Evolutionary conservation across 169 alveolate genomes (phyloP).

Genomic region (Theileria luwenshuni): DNA sequence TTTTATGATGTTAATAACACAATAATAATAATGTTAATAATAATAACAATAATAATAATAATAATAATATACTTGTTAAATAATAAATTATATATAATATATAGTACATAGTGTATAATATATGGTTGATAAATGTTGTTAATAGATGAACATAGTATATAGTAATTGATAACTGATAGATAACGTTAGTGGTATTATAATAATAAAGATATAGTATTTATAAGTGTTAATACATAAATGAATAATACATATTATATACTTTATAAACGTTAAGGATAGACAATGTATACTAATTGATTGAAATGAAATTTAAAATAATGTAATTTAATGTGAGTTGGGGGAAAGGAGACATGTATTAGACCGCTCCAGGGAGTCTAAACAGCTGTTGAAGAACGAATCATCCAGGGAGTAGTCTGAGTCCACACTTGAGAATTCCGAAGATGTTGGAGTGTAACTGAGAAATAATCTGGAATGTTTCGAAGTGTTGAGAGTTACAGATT

Average conservation of each 20-base stretch:
- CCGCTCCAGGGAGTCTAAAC: not conserved
- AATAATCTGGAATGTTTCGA: not conserved
- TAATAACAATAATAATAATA: too few species aligned
- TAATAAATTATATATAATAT: too few species aligned
- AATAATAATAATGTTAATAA: too few species aligned
- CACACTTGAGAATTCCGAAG: not conserved
- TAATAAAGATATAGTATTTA: not conserved
- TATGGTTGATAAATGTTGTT: too few species aligned
- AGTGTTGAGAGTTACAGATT: not conserved
- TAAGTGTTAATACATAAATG: not conserved
- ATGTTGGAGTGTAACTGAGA: not conserved
- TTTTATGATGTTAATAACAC: too few species aligned
- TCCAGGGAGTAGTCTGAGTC: too few species aligned
- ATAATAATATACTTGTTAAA: too few species aligned
- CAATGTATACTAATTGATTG: conserved; percentile 3
- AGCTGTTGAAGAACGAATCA: not conserved
- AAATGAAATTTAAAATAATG: not conserved
- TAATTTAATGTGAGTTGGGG: not conserved
- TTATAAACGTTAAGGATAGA: not conserved
- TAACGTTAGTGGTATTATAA: not conserved
- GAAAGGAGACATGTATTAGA: not conserved
- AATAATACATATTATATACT: not conserved
- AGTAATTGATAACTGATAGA: too few species aligned
- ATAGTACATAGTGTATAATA: too few species aligned
- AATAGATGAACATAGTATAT: too few species aligned